These are phyloP conservation scores for Carex cristatella DNA, from an alignment of 176 grass and related monocot genomes.

Conservation along the genomic window DNA sequence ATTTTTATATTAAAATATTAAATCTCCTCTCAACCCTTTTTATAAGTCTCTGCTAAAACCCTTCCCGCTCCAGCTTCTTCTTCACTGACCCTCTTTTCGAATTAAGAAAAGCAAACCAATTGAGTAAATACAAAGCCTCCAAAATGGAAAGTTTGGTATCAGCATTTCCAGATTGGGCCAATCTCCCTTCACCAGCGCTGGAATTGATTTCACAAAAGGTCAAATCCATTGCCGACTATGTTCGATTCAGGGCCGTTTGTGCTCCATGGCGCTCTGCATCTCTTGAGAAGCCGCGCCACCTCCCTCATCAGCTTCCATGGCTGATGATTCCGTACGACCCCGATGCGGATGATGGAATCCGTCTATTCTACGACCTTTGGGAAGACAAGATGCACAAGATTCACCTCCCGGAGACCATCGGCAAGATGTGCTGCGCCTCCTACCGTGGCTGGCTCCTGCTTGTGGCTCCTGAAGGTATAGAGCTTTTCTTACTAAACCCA, in stretches of 20 bases:
- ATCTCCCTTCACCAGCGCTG: background rate
- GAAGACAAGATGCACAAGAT: slow-evolving; percentile 12
- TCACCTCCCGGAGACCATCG: background rate
- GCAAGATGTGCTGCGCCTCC: slow-evolving; percentile 6
- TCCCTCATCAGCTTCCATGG: background rate
- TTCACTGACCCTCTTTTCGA: too few relatives aligned
- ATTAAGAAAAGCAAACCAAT: too few relatives aligned
- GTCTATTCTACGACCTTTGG: slow-evolving; percentile 10
- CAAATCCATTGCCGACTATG: slow-evolving; percentile 16
- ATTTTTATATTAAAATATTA: too few relatives aligned
- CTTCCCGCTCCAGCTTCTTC: too few relatives aligned
- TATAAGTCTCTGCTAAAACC: too few relatives aligned
- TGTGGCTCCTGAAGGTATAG: background rate
- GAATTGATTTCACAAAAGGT: slow-evolving; percentile 4
- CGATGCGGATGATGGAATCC: background rate
- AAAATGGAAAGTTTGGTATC: too few relatives aligned
- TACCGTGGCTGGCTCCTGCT: slow-evolving; percentile 19
- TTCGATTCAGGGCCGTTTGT: background rate
- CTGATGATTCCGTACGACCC: slow-evolving; percentile 2
- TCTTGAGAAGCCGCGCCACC: background rate
- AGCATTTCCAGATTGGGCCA: background rate
- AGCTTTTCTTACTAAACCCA: slow-evolving; percentile 29
- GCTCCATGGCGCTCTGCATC: too few relatives aligned
- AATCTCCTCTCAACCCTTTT: too few relatives aligned
- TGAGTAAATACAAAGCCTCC: too few relatives aligned